phyloP scores from a whole-genome alignment of 1,284 basidiomycete genomes.

The Waitea zeae region DNA sequence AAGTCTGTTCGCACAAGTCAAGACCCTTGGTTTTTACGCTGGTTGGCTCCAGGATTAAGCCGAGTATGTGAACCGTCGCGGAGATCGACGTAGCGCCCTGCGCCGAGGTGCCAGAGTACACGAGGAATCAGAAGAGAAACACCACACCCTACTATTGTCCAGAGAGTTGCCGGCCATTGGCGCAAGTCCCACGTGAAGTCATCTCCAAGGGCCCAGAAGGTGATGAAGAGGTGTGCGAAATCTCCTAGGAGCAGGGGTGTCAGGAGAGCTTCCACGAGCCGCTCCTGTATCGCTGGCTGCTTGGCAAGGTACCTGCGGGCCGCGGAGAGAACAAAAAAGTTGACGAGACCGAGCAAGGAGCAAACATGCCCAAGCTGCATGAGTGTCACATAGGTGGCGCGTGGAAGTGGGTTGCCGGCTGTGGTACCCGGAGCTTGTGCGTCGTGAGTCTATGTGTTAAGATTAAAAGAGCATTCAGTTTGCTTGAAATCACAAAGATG shows the following conservation, averaged over 20 bases:
- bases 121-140: constrained; percentile 48
- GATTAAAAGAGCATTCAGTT: constrained; percentile 1
- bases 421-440: constrained; percentile 40
- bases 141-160: constrained; percentile 46
- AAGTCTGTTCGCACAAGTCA: too few species aligned
- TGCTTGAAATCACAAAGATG: neutral
- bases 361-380: constrained; percentile 62
- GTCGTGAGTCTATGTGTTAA: constrained; percentile 42
- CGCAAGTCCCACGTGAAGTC: constrained; percentile 37
- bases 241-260: constrained; percentile 54
- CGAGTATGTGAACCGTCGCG: too few species aligned
- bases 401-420: constrained; percentile 33
- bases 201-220: constrained; percentile 57
- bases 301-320: constrained; percentile 36
- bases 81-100: constrained; percentile 51
- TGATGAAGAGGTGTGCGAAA: constrained; percentile 41
- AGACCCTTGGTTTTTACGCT: too few species aligned
- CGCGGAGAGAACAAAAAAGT: constrained; percentile 44
- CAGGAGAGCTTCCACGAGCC: constrained; percentile 41
- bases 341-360: constrained; percentile 50
- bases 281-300: constrained; percentile 49
- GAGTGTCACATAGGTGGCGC: constrained; percentile 44
- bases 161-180: constrained; percentile 49
- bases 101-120: constrained; percentile 51
- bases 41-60: too few species aligned